Evolutionary conservation across 2,329 filamentous ascomycete species (phyloP).

Genomic region (Clathrospora elynae): DNA sequence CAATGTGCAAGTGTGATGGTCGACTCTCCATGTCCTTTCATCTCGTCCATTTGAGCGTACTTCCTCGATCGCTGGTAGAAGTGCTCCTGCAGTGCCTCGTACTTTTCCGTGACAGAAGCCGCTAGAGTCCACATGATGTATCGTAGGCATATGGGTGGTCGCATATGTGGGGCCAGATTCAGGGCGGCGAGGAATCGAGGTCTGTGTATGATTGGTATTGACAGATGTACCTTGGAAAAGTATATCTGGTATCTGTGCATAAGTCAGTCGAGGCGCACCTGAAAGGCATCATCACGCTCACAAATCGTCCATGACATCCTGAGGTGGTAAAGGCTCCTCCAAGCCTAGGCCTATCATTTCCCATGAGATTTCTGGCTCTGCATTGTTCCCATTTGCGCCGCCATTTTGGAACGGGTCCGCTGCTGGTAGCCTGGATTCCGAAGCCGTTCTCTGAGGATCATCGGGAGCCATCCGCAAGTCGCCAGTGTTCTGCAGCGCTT

Average conservation of each 20-base stretch:
- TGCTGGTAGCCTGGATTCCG: constrained; percentile 24
- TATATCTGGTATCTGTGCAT: constrained; percentile 73
- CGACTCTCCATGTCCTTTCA: constrained; percentile 88
- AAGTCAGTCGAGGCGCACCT: constrained; percentile 14
- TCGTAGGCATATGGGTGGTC: constrained; percentile 83
- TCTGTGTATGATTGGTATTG: constrained; percentile 85
- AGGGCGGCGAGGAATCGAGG: constrained; percentile 86
- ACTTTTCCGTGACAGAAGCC: constrained; percentile 84
- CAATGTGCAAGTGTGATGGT: constrained; percentile 85
- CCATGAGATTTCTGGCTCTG: constrained; percentile 67
- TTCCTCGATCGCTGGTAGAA: constrained; percentile 91
- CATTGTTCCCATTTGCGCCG: constrained; percentile 18
- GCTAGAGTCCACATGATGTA: constrained; percentile 97
- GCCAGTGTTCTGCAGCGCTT: constrained; percentile 27
- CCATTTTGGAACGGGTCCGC: constrained; percentile 26
- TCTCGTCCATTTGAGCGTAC: constrained; percentile 86
- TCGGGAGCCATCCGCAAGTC: constrained; percentile 26
- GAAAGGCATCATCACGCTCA: constrained; percentile 49
- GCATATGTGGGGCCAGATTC: constrained; percentile 83
- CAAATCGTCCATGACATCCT: constrained; percentile 85
- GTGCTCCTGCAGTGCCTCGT: constrained; percentile 75
- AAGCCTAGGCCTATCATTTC: constrained; percentile 83
- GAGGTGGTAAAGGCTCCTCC: constrained; percentile 78
- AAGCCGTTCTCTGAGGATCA: constrained; percentile 9
- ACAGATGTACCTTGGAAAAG: constrained; percentile 88